phyloP scores from a whole-genome alignment of 768 basidiomycete species.

The Tricholoma saponaceum region DNA sequence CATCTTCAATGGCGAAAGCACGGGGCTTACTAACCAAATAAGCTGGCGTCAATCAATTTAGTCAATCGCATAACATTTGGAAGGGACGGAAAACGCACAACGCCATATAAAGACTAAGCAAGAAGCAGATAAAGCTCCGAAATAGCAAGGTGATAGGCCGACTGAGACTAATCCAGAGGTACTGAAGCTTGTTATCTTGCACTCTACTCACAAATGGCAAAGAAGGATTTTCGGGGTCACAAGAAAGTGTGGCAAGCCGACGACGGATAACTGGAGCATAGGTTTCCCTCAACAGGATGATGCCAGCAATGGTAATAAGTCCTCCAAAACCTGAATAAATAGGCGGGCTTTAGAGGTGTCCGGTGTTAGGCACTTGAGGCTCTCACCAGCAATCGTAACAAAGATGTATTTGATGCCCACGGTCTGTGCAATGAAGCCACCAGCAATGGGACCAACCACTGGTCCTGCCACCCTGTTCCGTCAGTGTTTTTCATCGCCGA shows the following conservation, averaged over 20 bases:
- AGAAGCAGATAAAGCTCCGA: conserved; percentile 64
- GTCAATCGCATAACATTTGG: not conserved
- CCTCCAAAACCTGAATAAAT: conserved; percentile 31
- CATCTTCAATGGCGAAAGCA: not conserved
- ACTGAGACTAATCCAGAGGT: conserved; percentile 58
- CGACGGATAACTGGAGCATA: conserved; percentile 68
- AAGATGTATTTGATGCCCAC: not conserved
- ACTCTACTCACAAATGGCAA: conserved; percentile 25
- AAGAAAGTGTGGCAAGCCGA: conserved; percentile 31
- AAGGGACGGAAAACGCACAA: conserved; percentile 42
- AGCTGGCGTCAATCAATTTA: conserved; percentile 21
- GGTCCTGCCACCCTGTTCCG: conserved; percentile 29
- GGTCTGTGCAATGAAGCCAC: not conserved
- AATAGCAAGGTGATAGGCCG: conserved; percentile 58
- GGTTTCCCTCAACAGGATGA: conserved; percentile 65
- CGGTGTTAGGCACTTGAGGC: not conserved
- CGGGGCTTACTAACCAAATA: conserved; percentile 41
- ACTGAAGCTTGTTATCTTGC: conserved; percentile 28
- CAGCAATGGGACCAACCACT: conserved; percentile 45
- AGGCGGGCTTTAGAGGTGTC: not conserved
- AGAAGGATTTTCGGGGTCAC: conserved; percentile 42
- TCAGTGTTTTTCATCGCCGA: conserved; percentile 3
- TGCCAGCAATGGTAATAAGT: conserved; percentile 40
- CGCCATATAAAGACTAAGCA: conserved; percentile 65
- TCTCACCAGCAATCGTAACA: not conserved